Evolutionary conservation across 345 rosid species (phyloP), one percentile per base, ranked within the genome.

Genomic region (Lumnitzera racemosa): DNA sequence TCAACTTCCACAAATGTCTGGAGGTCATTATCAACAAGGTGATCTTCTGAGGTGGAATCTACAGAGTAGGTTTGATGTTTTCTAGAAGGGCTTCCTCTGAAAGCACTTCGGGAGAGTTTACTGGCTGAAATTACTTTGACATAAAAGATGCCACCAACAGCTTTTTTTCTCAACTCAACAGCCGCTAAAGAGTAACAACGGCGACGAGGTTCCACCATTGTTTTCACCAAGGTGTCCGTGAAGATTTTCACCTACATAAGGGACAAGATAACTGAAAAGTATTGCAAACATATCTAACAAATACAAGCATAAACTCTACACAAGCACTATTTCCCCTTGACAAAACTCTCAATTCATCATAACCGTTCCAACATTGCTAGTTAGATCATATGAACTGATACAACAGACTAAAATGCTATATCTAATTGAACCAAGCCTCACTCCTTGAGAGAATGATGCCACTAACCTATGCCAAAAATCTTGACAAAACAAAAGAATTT

Each of bases 141-240:
- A 14, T 84, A 72, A 53, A 94, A 63, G 57, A 78, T 82, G 60
- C 99, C 97, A 16, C 91, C 91, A 24, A 90, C 80, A 25, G 86
- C 97, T 66, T 79, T 87, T 78, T 90, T 94, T 79, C 85, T 76
- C 65, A 94, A 84, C 61, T 94, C 89, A 5, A 72, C 74, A 0
- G 92, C 81, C 0, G 99, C 90, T 72, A 94, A 72, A 25, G 90
- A 79, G 66, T 58, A 78, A 76, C 97, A 90, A 48, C 80, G 87
- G 1, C 99, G 86, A 13, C 80, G 83, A 61, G 99, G 99, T 65
- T 94, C 99, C 49, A 94, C 95, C 99, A 90, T 86, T 55, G 85
- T 94, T 81, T 83, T 94, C 62, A 67, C 88, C 72, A 90, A 71
- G 57, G 96, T 81, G 58, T 94, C 99, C 61, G 85, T 87, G 13